These are phyloP conservation scores for Immersiporthe knoxdaviesiana DNA, from an alignment of 2,329 filamentous ascomycete species.

Conservation along the genomic window DNA sequence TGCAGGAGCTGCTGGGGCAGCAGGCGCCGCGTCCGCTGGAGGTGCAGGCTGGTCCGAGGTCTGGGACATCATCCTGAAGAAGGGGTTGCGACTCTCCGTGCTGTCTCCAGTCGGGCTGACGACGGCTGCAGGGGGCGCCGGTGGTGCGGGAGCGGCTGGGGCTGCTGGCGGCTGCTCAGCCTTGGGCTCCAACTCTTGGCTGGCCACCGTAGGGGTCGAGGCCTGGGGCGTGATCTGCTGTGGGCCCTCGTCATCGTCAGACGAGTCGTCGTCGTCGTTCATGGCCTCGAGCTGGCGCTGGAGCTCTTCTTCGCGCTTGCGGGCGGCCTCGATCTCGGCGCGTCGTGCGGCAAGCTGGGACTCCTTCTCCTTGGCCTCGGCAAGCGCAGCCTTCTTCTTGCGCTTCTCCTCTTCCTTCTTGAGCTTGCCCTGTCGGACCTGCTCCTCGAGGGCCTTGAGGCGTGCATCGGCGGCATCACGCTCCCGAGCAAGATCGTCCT, in stretches of 20 bases:
- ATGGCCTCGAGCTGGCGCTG: conserved; percentile 81
- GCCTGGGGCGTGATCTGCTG: conserved; percentile 68
- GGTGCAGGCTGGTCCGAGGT: conserved; percentile 45
- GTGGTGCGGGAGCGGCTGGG: conserved; percentile 46
- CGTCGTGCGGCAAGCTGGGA: conserved; percentile 79
- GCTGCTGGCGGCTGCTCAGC: conserved; percentile 49
- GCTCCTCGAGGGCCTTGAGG: conserved; percentile 87
- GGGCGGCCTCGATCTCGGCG: conserved; percentile 89
- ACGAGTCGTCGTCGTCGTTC: conserved; percentile 73
- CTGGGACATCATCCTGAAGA: conserved; percentile 86
- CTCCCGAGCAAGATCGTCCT: conserved; percentile 79
- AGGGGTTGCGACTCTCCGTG: conserved; percentile 89
- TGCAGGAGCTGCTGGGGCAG: conserved; percentile 39
- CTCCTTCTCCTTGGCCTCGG: conserved; percentile 88
- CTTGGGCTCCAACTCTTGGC: conserved; percentile 58
- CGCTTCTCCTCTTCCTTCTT: conserved; percentile 97
- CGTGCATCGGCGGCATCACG: conserved; percentile 80
- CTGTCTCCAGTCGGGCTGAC: conserved; percentile 60
- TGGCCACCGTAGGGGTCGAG: conserved; percentile 60
- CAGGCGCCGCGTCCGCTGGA: conserved; percentile 47
- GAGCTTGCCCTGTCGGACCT: conserved; percentile 89
- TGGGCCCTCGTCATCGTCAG: conserved; percentile 79
- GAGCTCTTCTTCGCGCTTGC: conserved; percentile 86
- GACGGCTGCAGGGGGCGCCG: conserved; percentile 55
- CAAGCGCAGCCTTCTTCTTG: conserved; percentile 83